Base-by-base conservation (phyloP, 2,329 filamentous ascomycete species). In the Aspergillus carbonarius region DNA sequence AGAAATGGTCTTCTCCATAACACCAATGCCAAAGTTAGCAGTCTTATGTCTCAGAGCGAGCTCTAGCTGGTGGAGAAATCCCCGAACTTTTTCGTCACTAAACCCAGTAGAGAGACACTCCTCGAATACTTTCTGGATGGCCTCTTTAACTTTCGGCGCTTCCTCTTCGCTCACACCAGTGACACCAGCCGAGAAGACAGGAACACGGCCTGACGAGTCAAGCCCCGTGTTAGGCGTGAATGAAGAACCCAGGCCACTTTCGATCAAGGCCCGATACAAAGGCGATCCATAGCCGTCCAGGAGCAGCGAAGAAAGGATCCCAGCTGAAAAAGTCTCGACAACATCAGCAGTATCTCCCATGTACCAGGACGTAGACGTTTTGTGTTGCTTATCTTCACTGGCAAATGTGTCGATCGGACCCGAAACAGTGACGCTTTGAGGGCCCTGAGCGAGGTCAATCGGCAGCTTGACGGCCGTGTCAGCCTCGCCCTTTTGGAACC, bases 261-360 rank as follows among this genome's bases (percentile, higher is more conserved):
- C 93, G 55, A 99, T 90, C 59, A 99, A 81, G 1, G 89, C 91
- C 61, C 88, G 88, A 74, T 98, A 98, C 57, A 99, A 78, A 0
- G 95, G 95, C 5, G 95, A 97, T 13, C 95, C 93, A 72, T 98
- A 99, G 5, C 95, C 95, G 72, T 96, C 93, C 78, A 96, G 88
- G 9, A 99, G 78, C 15, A 99, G 79, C 1, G 89, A 92, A 4
- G 91, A 91, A 34, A 98, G 79, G 8, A 99, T 82, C 2, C 89
- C 87, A 5, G 97, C 76, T 0, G 92, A 91, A 74, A 98, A 98
- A 0, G 91, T 92, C 74, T 99, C 93, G 1, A 96, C 80, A 6
- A 95, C 83, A 68, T 99, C 85, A 1, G 87, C 85, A 0, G 91
- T 89, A 65, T 96, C 89, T 40, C 92, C 91, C 72, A 92, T 88